These are phyloP conservation scores for Cyclocybe cylindracea DNA, from an alignment of 768 basidiomycete genomes.

Conservation along the genomic window DNA sequence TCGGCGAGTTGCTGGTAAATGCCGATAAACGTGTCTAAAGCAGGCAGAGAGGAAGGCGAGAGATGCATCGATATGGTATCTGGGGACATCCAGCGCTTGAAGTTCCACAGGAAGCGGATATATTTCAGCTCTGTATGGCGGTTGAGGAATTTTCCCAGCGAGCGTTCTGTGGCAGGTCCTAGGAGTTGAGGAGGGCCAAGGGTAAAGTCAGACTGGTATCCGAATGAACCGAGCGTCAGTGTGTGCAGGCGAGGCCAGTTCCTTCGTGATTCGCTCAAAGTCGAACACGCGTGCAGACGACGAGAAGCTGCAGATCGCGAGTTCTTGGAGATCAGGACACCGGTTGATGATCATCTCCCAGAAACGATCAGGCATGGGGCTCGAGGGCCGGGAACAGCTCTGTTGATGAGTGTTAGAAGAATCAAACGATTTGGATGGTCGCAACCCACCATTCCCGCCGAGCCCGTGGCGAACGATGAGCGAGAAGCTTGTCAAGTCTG, in stretches of 20 bases:
- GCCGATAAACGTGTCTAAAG: slow-evolving; percentile 44
- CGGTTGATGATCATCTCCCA: slow-evolving; percentile 51
- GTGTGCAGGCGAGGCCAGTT: slow-evolving; percentile 42
- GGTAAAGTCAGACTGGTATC: slow-evolving; percentile 46
- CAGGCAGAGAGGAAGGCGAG: slow-evolving; percentile 25
- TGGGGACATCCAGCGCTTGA: slow-evolving; percentile 51
- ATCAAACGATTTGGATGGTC: neutral
- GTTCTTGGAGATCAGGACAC: slow-evolving; percentile 49
- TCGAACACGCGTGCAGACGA: slow-evolving; percentile 45
- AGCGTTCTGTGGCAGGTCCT: slow-evolving; percentile 17
- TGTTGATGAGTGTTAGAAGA: slow-evolving; percentile 7
- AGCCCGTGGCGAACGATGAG: slow-evolving; percentile 48
- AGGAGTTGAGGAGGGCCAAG: slow-evolving; percentile 29
- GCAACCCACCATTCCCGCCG: slow-evolving; percentile 32
- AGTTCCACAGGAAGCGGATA: slow-evolving; percentile 51
- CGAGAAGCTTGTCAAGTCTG: slow-evolving; percentile 44
- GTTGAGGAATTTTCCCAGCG: slow-evolving; percentile 38
- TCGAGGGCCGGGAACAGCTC: slow-evolving; percentile 42
- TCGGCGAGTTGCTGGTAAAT: slow-evolving; percentile 47
- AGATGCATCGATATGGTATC: slow-evolving; percentile 35
- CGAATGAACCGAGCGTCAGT: slow-evolving; percentile 51
- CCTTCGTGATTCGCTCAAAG: slow-evolving; percentile 39
- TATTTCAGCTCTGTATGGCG: slow-evolving; percentile 38
- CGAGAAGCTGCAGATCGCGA: slow-evolving; percentile 52
- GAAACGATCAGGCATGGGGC: slow-evolving; percentile 36